Percentiles rank a stretch among this genome's conserved stretches.
These are phyloP conservation scores for Phialophora tarda DNA, from an alignment of 2,329 filamentous ascomycete genomes.

Conservation along the genomic window DNA sequence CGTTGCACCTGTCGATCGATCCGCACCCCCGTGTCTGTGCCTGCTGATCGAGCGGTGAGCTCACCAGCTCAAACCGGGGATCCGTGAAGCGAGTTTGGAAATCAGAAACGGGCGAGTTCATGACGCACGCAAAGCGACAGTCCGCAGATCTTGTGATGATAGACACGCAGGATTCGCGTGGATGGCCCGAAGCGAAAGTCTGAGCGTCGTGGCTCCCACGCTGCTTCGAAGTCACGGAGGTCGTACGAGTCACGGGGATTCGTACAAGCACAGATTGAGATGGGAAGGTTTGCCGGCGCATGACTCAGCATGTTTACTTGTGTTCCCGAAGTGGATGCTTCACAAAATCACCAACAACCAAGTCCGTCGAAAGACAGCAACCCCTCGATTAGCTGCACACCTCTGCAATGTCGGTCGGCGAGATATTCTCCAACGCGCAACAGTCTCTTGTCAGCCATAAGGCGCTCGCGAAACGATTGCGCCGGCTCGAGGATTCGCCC, in stretches of 20 bases:
- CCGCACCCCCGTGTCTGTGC: not conserved
- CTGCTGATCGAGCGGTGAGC: not conserved
- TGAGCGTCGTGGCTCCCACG: too few relatives aligned
- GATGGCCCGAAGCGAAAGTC: slow-evolving; percentile 10
- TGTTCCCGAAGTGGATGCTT: slow-evolving; percentile 2
- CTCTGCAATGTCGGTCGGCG: slow-evolving; percentile 36
- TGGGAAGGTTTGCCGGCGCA: not conserved
- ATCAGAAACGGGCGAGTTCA: not conserved
- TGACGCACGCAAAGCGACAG: not conserved
- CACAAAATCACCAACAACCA: not conserved
- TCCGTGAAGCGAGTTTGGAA: not conserved
- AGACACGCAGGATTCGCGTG: not conserved
- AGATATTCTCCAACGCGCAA: slow-evolving; percentile 76
- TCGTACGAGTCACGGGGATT: not conserved
- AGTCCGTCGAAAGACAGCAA: not conserved
- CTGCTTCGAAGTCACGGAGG: too few relatives aligned
- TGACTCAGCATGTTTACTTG: slow-evolving; percentile 9
- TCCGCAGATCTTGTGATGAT: not conserved
- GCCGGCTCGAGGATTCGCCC: slow-evolving; percentile 74
- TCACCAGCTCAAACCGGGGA: not conserved
- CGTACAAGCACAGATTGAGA: not conserved
- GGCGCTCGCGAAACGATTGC: slow-evolving; percentile 83
- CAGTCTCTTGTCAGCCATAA: slow-evolving; percentile 86
- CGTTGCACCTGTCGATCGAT: not conserved
- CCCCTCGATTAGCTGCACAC: too few relatives aligned